Conservation (phyloP, 2,329 filamentous ascomycete species). For the Epichloe gansuensis region DNA sequence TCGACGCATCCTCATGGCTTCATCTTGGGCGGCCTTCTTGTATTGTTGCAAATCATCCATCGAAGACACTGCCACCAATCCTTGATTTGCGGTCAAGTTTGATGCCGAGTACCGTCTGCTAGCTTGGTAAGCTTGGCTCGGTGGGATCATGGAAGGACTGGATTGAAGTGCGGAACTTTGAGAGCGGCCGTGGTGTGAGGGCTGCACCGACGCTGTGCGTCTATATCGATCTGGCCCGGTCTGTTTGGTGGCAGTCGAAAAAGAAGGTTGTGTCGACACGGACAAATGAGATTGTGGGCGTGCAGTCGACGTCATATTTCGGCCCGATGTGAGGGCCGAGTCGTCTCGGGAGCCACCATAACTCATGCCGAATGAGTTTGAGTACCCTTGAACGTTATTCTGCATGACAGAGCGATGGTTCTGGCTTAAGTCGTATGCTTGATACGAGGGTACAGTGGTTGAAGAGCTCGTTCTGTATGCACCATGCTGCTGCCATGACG, state of each 20-base stretch:
- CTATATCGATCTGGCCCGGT: slow-evolving; percentile 67
- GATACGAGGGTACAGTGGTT: slow-evolving; percentile 27
- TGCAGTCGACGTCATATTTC: slow-evolving; percentile 26
- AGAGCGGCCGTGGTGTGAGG: slow-evolving; percentile 23
- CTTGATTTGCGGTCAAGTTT: slow-evolving; percentile 36
- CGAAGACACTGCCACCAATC: slow-evolving; percentile 30
- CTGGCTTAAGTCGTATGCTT: slow-evolving; percentile 13
- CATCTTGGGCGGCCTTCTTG: slow-evolving; percentile 46
- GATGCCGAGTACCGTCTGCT: slow-evolving; percentile 22
- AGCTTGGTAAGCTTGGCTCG: slow-evolving; percentile 8
- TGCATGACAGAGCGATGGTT: slow-evolving; percentile 14
- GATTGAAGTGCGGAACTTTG: slow-evolving; percentile 23
- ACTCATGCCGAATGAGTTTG: slow-evolving; percentile 22
- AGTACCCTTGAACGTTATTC: slow-evolving; percentile 28
- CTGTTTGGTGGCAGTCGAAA: slow-evolving; percentile 26
- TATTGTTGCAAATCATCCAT: slow-evolving; percentile 60
- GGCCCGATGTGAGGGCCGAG: slow-evolving; percentile 30
- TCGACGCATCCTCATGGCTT: slow-evolving; percentile 65
- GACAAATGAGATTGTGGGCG: slow-evolving; percentile 33
- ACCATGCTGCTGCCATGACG: slow-evolving; percentile 39
- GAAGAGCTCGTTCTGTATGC: slow-evolving; percentile 36
- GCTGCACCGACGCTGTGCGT: slow-evolving; percentile 40
- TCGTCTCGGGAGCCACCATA: slow-evolving; percentile 40
- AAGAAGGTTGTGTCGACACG: slow-evolving; percentile 36
- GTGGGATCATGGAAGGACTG: slow-evolving; percentile 19